A percentile compares a stretch with the other conserved stretches of the same genome.
These are phyloP conservation scores for Phytophthora pinifolia DNA, from an alignment of 352 stramenopile genomes.

Conservation along the genomic window DNA sequence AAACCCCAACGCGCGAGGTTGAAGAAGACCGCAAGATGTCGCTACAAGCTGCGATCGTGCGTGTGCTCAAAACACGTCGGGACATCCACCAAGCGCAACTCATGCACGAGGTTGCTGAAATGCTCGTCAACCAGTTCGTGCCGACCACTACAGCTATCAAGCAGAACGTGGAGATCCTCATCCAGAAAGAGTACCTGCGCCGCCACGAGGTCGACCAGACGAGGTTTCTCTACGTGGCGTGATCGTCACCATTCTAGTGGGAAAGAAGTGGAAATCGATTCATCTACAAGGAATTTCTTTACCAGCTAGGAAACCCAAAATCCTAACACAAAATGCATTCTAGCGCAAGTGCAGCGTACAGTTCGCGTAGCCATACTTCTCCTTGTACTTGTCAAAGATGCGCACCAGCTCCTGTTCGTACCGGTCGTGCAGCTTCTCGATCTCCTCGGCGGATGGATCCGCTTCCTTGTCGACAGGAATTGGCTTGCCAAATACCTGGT, in stretches of 20 bases:
- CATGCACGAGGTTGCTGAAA: conserved; percentile 62
- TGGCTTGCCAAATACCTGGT: conserved; percentile 76
- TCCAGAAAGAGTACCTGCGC: conserved; percentile 83
- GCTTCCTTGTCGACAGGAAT: conserved; percentile 65
- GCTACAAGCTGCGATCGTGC: conserved; percentile 82
- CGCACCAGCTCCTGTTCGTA: conserved; percentile 74
- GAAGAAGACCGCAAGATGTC: conserved; percentile 90
- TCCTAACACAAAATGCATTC: conserved; percentile 23
- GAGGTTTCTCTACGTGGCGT: conserved; percentile 75
- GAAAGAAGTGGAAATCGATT: conserved; percentile 7
- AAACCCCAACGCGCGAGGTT: conserved; percentile 62
- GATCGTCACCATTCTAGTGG: not conserved
- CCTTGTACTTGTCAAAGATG: conserved; percentile 87
- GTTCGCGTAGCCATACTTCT: conserved; percentile 64
- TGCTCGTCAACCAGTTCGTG: conserved; percentile 78
- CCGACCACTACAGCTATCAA: conserved; percentile 59
- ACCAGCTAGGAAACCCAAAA: conserved; percentile 5
- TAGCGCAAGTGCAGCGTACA: conserved; percentile 61
- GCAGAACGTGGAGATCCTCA: conserved; percentile 81
- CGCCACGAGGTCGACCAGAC: conserved; percentile 61
- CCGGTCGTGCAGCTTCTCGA: conserved; percentile 63
- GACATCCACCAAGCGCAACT: conserved; percentile 71
- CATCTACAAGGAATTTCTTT: conserved; percentile 16
- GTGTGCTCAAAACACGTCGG: conserved; percentile 79
- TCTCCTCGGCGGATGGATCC: conserved; percentile 56